A percentile compares a stretch with the other conserved stretches of the same genome.
Evolutionary conservation across 805 yeast species (phyloP).

Genomic region (Candida sonorensis): DNA sequence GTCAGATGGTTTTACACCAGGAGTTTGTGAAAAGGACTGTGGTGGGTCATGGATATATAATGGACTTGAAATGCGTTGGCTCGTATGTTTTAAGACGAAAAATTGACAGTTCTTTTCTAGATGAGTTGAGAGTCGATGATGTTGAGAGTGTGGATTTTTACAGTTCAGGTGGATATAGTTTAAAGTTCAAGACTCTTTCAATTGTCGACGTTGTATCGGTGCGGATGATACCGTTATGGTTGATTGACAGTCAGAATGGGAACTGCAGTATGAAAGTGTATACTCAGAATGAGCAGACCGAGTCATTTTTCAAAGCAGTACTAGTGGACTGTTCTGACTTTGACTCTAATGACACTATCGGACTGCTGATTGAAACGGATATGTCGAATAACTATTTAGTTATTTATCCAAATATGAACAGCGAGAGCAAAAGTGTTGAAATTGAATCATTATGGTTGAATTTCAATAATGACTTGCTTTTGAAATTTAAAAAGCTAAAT

Average conservation of each 20-base stretch:
- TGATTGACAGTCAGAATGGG: slow-evolving; percentile 5
- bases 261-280: slow-evolving; percentile 5
- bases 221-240: slow-evolving; percentile 11
- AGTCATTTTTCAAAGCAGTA: slow-evolving; percentile 7
- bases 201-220: slow-evolving; percentile 11
- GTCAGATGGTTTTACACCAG: no score
- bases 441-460: slow-evolving; percentile 9
- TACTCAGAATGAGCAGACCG: slow-evolving; percentile 6
- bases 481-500: slow-evolving; percentile 4
- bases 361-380: slow-evolving; percentile 10
- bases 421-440: slow-evolving; percentile 3
- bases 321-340: slow-evolving; percentile 9
- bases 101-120: no score
- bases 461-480: slow-evolving; percentile 8
- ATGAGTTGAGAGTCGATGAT: background rate
- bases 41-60: no score
- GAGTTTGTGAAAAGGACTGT: no score
- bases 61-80: no score
- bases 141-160: background rate
- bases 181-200: slow-evolving; percentile 4
- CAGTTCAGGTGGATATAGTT: background rate
- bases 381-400: slow-evolving; percentile 6
- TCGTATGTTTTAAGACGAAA: no score
- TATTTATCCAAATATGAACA: slow-evolving; percentile 9
- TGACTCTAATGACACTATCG: slow-evolving; percentile 5